Evolutionary conservation across 2,329 filamentous ascomycete species (phyloP).

Genomic region (Hypoxylon sp.): DNA sequence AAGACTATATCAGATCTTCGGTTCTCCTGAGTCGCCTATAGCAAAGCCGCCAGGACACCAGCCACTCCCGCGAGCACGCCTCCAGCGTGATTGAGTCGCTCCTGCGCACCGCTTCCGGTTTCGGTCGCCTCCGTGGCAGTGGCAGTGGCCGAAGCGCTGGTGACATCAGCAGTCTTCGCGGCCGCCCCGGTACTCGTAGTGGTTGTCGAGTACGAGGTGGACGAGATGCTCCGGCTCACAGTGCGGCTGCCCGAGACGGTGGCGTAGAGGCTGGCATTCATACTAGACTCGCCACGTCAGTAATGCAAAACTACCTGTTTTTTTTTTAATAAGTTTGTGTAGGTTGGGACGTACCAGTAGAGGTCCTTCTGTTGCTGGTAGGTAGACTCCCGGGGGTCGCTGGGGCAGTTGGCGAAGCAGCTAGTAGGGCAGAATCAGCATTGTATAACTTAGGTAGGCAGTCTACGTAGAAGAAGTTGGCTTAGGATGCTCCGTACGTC

Average conservation of each 20-base stretch:
- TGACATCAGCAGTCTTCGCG: slow-evolving; percentile 29
- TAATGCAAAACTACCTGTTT: not conserved
- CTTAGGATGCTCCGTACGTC: slow-evolving; percentile 57
- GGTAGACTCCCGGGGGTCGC: slow-evolving; percentile 55
- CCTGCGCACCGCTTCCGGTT: slow-evolving; percentile 32
- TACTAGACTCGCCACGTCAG: slow-evolving; percentile 36
- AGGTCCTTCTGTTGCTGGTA: slow-evolving; percentile 47
- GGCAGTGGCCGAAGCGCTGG: slow-evolving; percentile 7
- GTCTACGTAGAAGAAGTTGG: not conserved
- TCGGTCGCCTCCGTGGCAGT: slow-evolving; percentile 13
- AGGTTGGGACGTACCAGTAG: slow-evolving; percentile 50
- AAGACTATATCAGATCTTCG: not conserved
- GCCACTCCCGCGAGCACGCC: slow-evolving; percentile 50
- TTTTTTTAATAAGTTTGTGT: not conserved
- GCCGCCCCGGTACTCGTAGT: slow-evolving; percentile 24
- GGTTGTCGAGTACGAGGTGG: slow-evolving; percentile 11
- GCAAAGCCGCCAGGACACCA: slow-evolving; percentile 47
- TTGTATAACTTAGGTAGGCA: not conserved
- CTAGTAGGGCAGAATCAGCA: slow-evolving; percentile 49
- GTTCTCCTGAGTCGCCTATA: slow-evolving; percentile 36
- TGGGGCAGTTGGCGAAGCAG: slow-evolving; percentile 76
- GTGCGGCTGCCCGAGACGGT: slow-evolving; percentile 40
- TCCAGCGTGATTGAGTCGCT: slow-evolving; percentile 24
- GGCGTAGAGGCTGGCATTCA: slow-evolving; percentile 51
- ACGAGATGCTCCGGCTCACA: slow-evolving; percentile 25